Percentiles rank a stretch among this genome's conserved stretches.
These are phyloP conservation scores for Sclerotinia borealis DNA, from an alignment of 2,329 filamentous ascomycete species.

Conservation along the genomic window DNA sequence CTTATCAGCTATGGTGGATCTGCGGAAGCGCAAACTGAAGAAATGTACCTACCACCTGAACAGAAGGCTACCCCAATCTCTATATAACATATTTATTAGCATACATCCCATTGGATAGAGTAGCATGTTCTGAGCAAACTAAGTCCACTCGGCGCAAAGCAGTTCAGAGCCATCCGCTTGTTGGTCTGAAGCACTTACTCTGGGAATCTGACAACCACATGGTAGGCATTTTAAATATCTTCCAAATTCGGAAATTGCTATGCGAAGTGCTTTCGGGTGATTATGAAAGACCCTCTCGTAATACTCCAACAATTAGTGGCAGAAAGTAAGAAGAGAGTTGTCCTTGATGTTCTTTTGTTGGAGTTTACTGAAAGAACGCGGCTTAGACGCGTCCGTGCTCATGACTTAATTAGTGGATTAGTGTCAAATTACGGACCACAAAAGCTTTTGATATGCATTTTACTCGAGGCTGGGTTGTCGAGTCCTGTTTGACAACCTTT, in stretches of 20 bases:
- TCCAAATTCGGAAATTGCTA: background rate
- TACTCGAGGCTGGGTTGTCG: background rate
- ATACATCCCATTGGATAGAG: background rate
- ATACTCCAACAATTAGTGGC: background rate
- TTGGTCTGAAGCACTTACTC: conserved; percentile 54
- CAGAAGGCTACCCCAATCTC: conserved; percentile 98
- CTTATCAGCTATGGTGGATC: conserved; percentile 16
- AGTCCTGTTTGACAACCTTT: background rate
- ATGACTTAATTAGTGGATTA: background rate
- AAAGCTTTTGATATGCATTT: conserved; percentile 9
- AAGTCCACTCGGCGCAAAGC: conserved; percentile 24
- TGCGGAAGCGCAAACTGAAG: conserved; percentile 16
- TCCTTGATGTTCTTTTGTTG: conserved; percentile 6
- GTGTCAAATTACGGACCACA: conserved; percentile 1
- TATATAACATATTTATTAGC: conserved; percentile 38
- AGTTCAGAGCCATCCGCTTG: background rate
- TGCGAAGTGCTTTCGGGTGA: background rate
- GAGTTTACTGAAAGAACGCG: conserved; percentile 7
- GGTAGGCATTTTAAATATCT: conserved; percentile 37
- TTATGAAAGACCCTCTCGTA: background rate
- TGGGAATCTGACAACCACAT: conserved; percentile 97
- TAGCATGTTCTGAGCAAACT: background rate
- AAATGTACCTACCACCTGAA: conserved; percentile 72
- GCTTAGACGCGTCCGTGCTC: conserved; percentile 10
- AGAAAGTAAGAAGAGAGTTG: conserved; percentile 3